Evolutionary conservation across 805 yeast genomes (phyloP).

Genomic region (Ogataea angusta): DNA sequence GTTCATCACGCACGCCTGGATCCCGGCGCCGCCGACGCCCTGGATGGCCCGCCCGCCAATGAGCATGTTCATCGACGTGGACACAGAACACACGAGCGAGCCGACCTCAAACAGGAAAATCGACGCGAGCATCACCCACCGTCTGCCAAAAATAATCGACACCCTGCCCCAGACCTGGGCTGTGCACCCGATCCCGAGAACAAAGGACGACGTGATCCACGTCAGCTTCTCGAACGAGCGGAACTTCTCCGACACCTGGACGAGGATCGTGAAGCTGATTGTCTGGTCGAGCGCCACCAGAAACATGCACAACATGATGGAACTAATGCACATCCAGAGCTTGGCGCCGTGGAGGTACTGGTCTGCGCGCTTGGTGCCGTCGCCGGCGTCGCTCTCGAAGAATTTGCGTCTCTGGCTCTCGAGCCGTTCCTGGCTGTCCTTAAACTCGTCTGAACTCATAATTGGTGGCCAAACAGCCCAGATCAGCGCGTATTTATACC

Average conservation of each 20-base stretch:
- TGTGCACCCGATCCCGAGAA: constrained; percentile 51
- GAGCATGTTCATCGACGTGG: constrained; percentile 54
- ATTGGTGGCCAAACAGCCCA: background rate
- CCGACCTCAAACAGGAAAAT: constrained; percentile 59
- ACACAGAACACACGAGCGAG: constrained; percentile 54
- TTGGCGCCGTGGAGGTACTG: constrained; percentile 25
- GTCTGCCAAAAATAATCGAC: constrained; percentile 56
- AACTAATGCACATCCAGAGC: constrained; percentile 14
- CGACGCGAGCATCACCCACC: constrained; percentile 44
- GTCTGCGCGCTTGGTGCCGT: constrained; percentile 33
- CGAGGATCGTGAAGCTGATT: constrained; percentile 50
- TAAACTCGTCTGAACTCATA: background rate
- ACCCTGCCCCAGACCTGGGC: constrained; percentile 58
- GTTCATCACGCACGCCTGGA: constrained; percentile 54
- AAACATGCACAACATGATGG: constrained; percentile 20
- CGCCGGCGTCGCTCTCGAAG: constrained; percentile 40
- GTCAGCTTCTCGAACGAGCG: constrained; percentile 49
- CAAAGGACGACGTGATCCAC: constrained; percentile 57
- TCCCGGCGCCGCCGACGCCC: constrained; percentile 72
- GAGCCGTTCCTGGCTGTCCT: background rate
- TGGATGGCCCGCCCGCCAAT: constrained; percentile 70
- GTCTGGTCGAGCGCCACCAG: constrained; percentile 53
- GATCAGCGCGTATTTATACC: background rate
- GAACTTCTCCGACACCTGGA: constrained; percentile 48
- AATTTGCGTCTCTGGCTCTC: constrained; percentile 3